A percentile compares a stretch with the other conserved stretches of the same genome.
These are phyloP conservation scores for Alternaria brassicae DNA, from an alignment of 2,329 filamentous ascomycete genomes.

Conservation along the genomic window DNA sequence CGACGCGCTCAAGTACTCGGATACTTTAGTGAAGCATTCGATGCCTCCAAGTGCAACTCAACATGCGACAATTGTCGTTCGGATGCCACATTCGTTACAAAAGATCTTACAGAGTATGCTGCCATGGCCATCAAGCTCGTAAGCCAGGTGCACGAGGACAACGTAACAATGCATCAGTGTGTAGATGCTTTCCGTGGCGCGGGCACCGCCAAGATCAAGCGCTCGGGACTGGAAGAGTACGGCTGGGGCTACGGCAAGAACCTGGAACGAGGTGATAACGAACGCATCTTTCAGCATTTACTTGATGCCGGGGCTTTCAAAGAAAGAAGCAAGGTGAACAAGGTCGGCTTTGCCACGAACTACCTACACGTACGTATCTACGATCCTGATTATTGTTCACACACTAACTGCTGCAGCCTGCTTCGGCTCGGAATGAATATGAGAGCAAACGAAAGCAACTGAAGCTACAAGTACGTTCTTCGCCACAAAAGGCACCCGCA, in stretches of 20 bases:
- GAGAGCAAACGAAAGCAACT: conserved; percentile 45
- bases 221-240: conserved; percentile 61
- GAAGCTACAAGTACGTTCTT: conserved; percentile 62
- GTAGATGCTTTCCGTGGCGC: conserved; percentile 83
- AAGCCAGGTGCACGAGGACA: conserved; percentile 60
- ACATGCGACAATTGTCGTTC: conserved; percentile 91
- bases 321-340: conserved; percentile 73
- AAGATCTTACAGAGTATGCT: conserved; percentile 80
- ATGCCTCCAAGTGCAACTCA: conserved; percentile 71
- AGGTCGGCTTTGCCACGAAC: conserved; percentile 71
- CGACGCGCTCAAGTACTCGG: conserved; percentile 84
- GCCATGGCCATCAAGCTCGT: conserved; percentile 74
- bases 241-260: conserved; percentile 69
- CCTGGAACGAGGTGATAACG: conserved; percentile 76
- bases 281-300: conserved; percentile 82
- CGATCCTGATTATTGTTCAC: background rate
- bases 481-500: conserved; percentile 49
- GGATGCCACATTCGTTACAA: conserved; percentile 71
- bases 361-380: conserved; percentile 70
- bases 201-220: conserved; percentile 65
- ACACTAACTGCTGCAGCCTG: conserved; percentile 47
- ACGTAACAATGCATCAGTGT: conserved; percentile 73
- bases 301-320: conserved; percentile 74
- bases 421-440: conserved; percentile 57
- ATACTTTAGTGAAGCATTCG: conserved; percentile 93